Base-by-base conservation (phyloP, 352 stramenopile species). In the Phytophthora melonis region DNA sequence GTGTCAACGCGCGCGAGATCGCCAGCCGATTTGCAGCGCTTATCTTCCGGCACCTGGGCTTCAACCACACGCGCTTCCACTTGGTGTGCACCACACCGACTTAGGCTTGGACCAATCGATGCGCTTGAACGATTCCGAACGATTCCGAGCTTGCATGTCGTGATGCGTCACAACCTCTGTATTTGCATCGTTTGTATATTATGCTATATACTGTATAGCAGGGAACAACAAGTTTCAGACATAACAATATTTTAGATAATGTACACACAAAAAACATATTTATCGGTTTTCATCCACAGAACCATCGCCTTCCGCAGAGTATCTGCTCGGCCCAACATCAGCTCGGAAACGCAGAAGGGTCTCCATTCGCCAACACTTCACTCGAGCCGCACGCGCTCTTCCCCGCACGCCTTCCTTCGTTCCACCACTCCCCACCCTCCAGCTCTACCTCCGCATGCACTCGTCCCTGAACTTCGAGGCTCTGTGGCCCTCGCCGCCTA, bases 401-500 rank as follows among this genome's bases (percentile, higher is more conserved):
- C 34, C 34, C 9, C 34, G 34, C 34, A 5, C 8, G 13, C 34
- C 23, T 25, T 25, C 23, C 23, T 25, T 25, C 23, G 13, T 10
- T 14, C 10, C 34, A 16, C 34, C 9, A 41, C 34, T 16, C 4
- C 27, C 34, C 13, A 41, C 34, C 34, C 27, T 32, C 27, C 27
- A 8, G 27, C 27, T 25, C 27, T 16, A 10, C 41, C 27, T 32
- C 30, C 57, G 32, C 8, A 67, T 82, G 56, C 63, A 69, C 43
- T 60, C 68, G 5, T 49, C 70, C 30, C 59, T 73, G n/a, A 66
- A 68, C 39, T 57, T 78, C 63, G 71, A 71, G 21, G 67, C 63
- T 23, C 19, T 79, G 52, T 77, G 70, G 70, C 74, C 63, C n/a
- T 76, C 63, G 52, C 66, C 62, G 16, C 65, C 61, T 45, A 61